These are phyloP conservation scores for Pyrenophora seminiperda DNA, from an alignment of 2,329 filamentous ascomycete species.

Conservation along the genomic window DNA sequence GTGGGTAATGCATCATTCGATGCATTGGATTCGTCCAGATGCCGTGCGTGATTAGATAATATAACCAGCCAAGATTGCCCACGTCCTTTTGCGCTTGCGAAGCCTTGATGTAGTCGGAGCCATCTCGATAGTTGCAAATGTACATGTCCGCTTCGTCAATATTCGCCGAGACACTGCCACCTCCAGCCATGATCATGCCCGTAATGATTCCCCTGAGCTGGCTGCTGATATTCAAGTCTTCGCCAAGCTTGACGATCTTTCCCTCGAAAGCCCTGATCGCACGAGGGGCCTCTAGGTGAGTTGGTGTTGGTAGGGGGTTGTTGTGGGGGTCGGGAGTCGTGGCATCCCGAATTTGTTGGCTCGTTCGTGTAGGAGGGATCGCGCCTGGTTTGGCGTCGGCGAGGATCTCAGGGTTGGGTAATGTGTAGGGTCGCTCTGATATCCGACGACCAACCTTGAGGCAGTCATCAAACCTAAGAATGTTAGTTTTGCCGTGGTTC, in stretches of 20 bases:
- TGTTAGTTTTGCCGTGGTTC: constrained; percentile 7
- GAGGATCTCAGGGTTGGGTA: constrained; percentile 85
- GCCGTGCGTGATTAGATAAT: constrained; percentile 86
- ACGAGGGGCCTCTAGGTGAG: constrained; percentile 31
- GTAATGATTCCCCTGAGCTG: constrained; percentile 71
- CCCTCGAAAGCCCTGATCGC: constrained; percentile 69
- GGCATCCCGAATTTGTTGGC: constrained; percentile 42
- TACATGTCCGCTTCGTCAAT: constrained; percentile 79
- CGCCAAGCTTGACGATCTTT: constrained; percentile 76
- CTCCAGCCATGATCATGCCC: constrained; percentile 72
- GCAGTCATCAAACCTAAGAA: constrained; percentile 88
- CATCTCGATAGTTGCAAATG: constrained; percentile 85
- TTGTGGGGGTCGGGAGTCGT: constrained; percentile 40
- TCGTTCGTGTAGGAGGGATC: constrained; percentile 56
- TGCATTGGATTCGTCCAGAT: constrained; percentile 84
- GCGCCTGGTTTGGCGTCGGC: constrained; percentile 28
- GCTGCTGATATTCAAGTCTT: constrained; percentile 72
- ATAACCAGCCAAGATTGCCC: constrained; percentile 92
- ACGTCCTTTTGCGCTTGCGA: constrained; percentile 80
- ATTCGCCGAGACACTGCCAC: constrained; percentile 69
- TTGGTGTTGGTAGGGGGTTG: constrained; percentile 27
- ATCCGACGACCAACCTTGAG: constrained; percentile 91
- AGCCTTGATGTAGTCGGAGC: constrained; percentile 75
- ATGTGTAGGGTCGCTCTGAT: constrained; percentile 80
- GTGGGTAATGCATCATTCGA: constrained; percentile 86